phyloP scores from a whole-genome alignment of 2,329 filamentous ascomycete genomes.

The Trichophaea hybrida region DNA sequence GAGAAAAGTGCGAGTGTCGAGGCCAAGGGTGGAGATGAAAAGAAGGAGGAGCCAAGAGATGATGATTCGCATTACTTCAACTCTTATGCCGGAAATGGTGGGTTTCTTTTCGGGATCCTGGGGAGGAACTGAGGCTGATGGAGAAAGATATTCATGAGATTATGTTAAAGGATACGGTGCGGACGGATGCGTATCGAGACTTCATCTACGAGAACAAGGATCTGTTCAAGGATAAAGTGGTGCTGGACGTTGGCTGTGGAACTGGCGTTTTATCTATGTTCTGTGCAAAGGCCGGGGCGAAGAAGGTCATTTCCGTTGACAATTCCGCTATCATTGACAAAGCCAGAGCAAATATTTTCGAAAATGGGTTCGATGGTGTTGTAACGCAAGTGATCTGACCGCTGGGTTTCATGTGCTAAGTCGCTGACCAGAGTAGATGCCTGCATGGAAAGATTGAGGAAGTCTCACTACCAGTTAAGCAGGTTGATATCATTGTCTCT shows the following conservation, averaged over 20 bases:
- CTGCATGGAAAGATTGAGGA: conserved; percentile 81
- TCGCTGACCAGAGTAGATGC: conserved; percentile 35
- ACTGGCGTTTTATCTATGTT: conserved; percentile 71
- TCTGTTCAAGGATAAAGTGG: conserved; percentile 69
- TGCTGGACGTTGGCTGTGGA: conserved; percentile 82
- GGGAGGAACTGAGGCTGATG: conserved; percentile 2
- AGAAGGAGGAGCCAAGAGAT: conserved; percentile 32
- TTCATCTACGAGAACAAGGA: conserved; percentile 89
- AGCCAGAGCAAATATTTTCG: conserved; percentile 68
- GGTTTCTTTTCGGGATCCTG: conserved; percentile 19
- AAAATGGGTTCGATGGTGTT: conserved; percentile 57
- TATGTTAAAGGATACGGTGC: conserved; percentile 81
- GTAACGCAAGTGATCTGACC: conserved; percentile 44
- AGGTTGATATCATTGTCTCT: conserved; percentile 88
- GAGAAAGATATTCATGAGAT: conserved; percentile 71
- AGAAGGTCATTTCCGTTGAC: conserved; percentile 78
- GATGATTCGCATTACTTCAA: conserved; percentile 49
- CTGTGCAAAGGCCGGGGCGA: conserved; percentile 76
- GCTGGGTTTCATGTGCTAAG: neutral
- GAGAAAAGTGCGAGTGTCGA: conserved; percentile 26
- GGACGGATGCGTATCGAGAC: conserved; percentile 84
- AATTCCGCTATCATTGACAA: conserved; percentile 82
- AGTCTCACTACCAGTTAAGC: conserved; percentile 56
- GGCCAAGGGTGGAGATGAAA: conserved; percentile 31
- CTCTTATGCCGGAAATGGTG: conserved; percentile 55